These are phyloP conservation scores for Eutypa lata DNA, from an alignment of 2,329 filamentous ascomycete species.

Conservation along the genomic window DNA sequence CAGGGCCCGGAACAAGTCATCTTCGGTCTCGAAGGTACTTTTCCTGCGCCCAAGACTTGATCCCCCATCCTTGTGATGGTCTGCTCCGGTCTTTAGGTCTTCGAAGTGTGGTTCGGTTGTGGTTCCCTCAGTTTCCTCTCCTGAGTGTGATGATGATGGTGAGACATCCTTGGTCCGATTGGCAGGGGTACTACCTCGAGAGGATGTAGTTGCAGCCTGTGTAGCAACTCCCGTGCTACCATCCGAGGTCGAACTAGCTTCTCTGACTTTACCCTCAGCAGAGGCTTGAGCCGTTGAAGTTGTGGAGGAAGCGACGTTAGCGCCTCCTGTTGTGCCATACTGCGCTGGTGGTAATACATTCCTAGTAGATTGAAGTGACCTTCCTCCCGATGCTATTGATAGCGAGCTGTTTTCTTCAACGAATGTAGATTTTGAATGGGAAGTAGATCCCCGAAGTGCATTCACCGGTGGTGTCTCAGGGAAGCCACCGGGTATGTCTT, in stretches of 20 bases:
- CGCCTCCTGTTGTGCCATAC: not conserved
- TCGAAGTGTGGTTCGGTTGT: slow-evolving; percentile 22
- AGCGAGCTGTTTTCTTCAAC: slow-evolving; percentile 1
- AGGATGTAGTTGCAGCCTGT: slow-evolving; percentile 3
- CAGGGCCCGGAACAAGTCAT: slow-evolving; percentile 48
- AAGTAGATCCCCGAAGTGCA: slow-evolving; percentile 7
- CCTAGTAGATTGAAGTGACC: no score
- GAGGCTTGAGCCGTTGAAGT: no score
- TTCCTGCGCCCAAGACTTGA: slow-evolving; percentile 17
- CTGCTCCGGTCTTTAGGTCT: slow-evolving; percentile 23
- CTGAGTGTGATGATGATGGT: no score
- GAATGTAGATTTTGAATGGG: slow-evolving; percentile 8
- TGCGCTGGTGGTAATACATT: not conserved
- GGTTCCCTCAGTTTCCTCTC: not conserved
- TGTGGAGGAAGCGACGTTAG: no score
- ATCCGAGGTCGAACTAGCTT: slow-evolving; percentile 1
- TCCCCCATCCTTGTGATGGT: slow-evolving; percentile 3
- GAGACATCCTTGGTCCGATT: no score
- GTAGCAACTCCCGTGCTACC: slow-evolving; percentile 13
- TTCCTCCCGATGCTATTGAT: no score
- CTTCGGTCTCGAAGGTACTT: slow-evolving; percentile 38
- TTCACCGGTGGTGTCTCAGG: slow-evolving; percentile 25
- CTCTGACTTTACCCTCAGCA: not conserved
- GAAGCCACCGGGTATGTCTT: slow-evolving; percentile 30
- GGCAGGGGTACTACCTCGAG: no score